Conservation (phyloP, 2,329 filamentous ascomycete species). For the Cladophialophora chaetospira region DNA sequence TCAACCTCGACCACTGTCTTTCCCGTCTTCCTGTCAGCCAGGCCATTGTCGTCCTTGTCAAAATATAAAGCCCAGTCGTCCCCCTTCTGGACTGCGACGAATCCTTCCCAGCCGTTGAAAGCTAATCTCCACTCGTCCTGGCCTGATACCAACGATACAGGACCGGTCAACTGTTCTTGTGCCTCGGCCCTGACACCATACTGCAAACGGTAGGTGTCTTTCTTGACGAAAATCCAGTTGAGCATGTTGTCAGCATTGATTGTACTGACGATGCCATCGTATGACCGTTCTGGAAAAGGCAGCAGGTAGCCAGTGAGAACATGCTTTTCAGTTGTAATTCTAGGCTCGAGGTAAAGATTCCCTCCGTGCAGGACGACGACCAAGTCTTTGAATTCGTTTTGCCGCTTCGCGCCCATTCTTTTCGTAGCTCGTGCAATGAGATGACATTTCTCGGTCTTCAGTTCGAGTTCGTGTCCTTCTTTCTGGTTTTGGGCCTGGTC, state of each 20-base stretch:
- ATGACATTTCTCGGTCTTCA: slow-evolving; percentile 28
- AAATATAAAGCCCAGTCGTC: slow-evolving; percentile 48
- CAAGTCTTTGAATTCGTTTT: slow-evolving; percentile 15
- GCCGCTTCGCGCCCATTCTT: slow-evolving; percentile 20
- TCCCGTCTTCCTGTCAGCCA: slow-evolving; percentile 51
- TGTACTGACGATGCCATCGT: slow-evolving; percentile 27
- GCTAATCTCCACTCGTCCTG: slow-evolving; percentile 34
- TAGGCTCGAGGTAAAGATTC: slow-evolving; percentile 12
- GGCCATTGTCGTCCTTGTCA: slow-evolving; percentile 45
- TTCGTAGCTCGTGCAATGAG: slow-evolving; percentile 13
- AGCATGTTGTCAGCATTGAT: slow-evolving; percentile 47
- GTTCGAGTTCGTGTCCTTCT: slow-evolving; percentile 9
- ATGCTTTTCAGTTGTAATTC: slow-evolving; percentile 3
- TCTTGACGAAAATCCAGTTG: slow-evolving; percentile 70
- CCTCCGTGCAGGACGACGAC: slow-evolving; percentile 19
- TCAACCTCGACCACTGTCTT: slow-evolving; percentile 58
- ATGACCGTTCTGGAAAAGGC: slow-evolving; percentile 21
- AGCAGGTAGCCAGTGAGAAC: slow-evolving; percentile 42
- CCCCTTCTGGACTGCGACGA: slow-evolving; percentile 45
- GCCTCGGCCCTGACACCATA: slow-evolving; percentile 72
- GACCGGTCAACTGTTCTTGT: slow-evolving; percentile 71
- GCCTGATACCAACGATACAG: slow-evolving; percentile 60
- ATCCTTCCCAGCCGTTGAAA: slow-evolving; percentile 40
- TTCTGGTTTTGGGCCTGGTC: slow-evolving; percentile 17
- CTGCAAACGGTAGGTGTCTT: slow-evolving; percentile 60